Evolutionary conservation across 2,329 filamentous ascomycete genomes (phyloP).

Genomic region (Penicillium corylophilum): DNA sequence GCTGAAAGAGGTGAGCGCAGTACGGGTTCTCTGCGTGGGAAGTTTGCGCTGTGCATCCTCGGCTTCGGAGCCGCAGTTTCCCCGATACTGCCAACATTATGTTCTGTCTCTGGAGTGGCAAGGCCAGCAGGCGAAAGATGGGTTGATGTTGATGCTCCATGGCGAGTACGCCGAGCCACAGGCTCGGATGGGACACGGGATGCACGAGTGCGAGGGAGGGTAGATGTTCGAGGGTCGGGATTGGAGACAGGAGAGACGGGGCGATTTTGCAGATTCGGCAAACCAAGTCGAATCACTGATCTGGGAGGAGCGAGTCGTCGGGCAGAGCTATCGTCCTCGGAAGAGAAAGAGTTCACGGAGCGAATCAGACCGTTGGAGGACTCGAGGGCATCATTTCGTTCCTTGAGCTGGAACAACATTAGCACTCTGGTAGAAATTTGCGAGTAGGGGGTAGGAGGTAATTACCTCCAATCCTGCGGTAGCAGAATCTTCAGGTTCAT

Average conservation of each 20-base stretch:
- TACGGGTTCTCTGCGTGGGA: constrained; percentile 33
- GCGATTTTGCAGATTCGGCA: constrained; percentile 44
- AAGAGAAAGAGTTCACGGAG: constrained; percentile 46
- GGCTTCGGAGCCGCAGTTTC: constrained; percentile 28
- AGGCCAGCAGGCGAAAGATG: constrained; percentile 35
- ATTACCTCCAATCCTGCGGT: constrained; percentile 55
- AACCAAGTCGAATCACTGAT: constrained; percentile 24
- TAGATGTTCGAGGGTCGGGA: constrained; percentile 51
- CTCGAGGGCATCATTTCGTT: constrained; percentile 45
- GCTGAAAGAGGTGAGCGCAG: constrained; percentile 34
- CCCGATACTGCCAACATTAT: constrained; percentile 27
- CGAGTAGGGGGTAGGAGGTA: constrained; percentile 16
- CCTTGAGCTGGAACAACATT: constrained; percentile 40
- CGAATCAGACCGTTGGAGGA: constrained; percentile 50
- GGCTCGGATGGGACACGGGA: constrained; percentile 47
- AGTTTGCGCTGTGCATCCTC: constrained; percentile 33
- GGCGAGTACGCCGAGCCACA: constrained; percentile 48
- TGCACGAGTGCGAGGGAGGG: constrained; percentile 36
- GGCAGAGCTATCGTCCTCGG: constrained; percentile 34
- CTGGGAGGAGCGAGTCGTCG: constrained; percentile 27
- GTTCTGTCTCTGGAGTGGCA: constrained; percentile 43
- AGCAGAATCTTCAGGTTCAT: constrained; percentile 59
- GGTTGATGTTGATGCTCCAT: constrained; percentile 27
- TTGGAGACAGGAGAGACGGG: constrained; percentile 55
- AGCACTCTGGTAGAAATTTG: not conserved